A percentile compares a stretch with the other conserved stretches of the same genome.
These are phyloP conservation scores for Tricholoma hemisulphureum DNA, from an alignment of 768 basidiomycete genomes.

Conservation along the genomic window DNA sequence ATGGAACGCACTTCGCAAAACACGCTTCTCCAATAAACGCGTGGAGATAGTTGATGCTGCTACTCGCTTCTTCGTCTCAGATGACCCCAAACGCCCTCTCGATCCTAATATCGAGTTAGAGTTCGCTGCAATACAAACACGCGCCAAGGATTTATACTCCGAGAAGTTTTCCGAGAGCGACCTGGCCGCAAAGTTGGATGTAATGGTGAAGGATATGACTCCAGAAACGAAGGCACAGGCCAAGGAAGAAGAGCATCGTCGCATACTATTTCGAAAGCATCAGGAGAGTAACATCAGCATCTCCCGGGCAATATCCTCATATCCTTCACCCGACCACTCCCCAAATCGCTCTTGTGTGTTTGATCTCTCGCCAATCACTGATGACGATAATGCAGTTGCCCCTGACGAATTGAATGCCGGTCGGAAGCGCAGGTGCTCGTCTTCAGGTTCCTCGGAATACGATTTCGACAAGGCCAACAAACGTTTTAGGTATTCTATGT, in stretches of 20 bases:
- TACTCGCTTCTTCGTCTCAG: conserved; percentile 26
- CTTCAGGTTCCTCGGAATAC: not conserved
- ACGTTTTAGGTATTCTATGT: conserved; percentile 11
- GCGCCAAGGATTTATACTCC: conserved; percentile 19
- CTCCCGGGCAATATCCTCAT: not conserved
- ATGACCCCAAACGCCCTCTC: conserved; percentile 19
- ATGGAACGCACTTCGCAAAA: conserved; percentile 44
- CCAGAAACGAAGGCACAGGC: conserved; percentile 18
- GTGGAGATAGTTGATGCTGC: conserved; percentile 40
- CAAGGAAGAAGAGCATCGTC: conserved; percentile 7
- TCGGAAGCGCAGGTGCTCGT: conserved; percentile 15
- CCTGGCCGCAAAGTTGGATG: conserved; percentile 27
- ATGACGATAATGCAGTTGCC: not conserved
- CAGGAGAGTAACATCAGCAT: not conserved
- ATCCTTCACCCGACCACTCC: conserved; percentile 20
- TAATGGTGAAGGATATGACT: conserved; percentile 28
- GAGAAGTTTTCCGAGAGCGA: conserved; percentile 25
- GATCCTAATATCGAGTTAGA: conserved; percentile 19
- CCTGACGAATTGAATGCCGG: not conserved
- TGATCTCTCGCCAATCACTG: not conserved
- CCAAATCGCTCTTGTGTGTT: conserved; percentile 10
- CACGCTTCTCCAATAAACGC: conserved; percentile 33
- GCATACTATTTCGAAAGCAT: conserved; percentile 1
- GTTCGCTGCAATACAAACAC: conserved; percentile 22
- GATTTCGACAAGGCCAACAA: conserved; percentile 10